A percentile compares a stretch with the other conserved stretches of the same genome.
phyloP scores from a whole-genome alignment of 305 asterid species.

The Fraxinus ornus region DNA sequence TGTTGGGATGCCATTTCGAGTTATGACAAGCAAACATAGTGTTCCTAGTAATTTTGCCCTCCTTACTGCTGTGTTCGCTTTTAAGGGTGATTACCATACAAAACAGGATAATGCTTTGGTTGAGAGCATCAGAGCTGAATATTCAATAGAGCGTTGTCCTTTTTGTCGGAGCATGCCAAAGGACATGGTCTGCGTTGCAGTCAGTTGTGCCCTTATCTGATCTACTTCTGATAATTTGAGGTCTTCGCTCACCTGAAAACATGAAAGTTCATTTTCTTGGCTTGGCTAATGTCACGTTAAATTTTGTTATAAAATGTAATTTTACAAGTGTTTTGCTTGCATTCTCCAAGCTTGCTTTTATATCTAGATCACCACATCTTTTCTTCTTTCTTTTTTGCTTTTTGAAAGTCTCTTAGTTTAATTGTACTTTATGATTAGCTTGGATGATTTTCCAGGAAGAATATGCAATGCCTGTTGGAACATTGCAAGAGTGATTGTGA shows the following conservation, averaged over 20 bases:
- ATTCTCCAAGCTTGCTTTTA: not conserved
- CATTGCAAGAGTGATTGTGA: not conserved
- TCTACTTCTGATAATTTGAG: not conserved
- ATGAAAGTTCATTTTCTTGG: not conserved
- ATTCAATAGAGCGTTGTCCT: not conserved
- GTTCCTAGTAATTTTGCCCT: not conserved
- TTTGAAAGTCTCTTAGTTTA: not conserved
- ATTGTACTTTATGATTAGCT: not conserved
- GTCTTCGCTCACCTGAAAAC: not conserved
- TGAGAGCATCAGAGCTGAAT: not conserved
- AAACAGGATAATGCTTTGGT: not conserved
- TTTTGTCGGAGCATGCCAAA: not conserved
- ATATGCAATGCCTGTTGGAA: constrained; percentile 7
- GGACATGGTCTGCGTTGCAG: not conserved
- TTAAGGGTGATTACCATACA: not conserved
- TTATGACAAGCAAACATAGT: not conserved
- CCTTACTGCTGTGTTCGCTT: not conserved
- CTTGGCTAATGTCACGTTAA: not conserved
- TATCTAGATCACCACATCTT: not conserved
- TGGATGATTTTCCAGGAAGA: not conserved
- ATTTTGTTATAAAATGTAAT: not conserved
- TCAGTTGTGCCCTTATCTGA: not conserved
- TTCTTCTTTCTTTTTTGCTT: not conserved
- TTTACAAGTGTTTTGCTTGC: not conserved
- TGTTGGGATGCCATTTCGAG: not conserved